phyloP scores from a whole-genome alignment of 2,329 filamentous ascomycete genomes.

The Immersiporthe knoxdaviesiana region DNA sequence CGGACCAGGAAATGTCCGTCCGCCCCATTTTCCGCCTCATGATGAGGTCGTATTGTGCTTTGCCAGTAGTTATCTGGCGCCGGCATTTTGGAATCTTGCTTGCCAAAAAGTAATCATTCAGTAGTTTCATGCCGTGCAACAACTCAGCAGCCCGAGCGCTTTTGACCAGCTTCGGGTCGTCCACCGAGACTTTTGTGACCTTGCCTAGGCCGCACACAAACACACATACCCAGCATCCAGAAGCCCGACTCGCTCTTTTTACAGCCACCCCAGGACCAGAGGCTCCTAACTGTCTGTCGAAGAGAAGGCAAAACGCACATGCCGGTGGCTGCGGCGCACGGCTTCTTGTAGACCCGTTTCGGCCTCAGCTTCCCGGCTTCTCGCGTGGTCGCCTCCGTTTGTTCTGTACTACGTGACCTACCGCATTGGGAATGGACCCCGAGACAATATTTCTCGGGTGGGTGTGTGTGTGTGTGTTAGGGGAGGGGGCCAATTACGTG shows the following conservation, averaged over 20 bases:
- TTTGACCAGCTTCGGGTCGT: not conserved
- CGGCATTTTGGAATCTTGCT: not conserved
- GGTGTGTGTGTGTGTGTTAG: too few relatives aligned
- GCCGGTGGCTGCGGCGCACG: not conserved
- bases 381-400: slow-evolving; percentile 8
- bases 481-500: not conserved
- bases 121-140: not conserved
- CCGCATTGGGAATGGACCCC: slow-evolving; percentile 8
- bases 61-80: not conserved
- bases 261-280: not conserved
- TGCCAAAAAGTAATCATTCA: not conserved
- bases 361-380: not conserved
- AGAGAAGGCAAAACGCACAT: not conserved
- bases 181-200: not conserved
- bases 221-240: not conserved
- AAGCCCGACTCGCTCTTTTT: not conserved
- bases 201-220: not conserved
- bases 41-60: not conserved
- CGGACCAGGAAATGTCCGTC: not conserved
- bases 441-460: slow-evolving; percentile 5
- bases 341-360: not conserved
- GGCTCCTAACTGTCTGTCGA: not conserved
- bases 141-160: not conserved
- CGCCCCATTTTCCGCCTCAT: not conserved
- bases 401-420: not conserved